Base-by-base conservation (phyloP, 495 filamentous ascomycete species). In the Xylaria intraflava region DNA sequence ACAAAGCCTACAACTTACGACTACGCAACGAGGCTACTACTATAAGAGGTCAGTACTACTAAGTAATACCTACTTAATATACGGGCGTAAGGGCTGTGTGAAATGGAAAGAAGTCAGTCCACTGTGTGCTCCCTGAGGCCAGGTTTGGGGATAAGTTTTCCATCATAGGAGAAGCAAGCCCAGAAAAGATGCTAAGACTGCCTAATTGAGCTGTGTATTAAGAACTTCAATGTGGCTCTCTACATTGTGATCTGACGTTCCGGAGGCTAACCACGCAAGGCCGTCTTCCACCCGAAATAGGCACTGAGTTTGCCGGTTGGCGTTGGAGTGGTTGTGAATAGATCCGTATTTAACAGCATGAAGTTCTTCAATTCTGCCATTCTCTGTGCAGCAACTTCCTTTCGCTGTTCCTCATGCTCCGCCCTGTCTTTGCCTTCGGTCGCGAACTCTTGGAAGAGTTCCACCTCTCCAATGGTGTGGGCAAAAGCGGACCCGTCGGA, bases 231-330 rank as follows among this genome's bases (percentile, higher is more conserved):
- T n/a, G n/a, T n/a, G n/a, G n/a, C n/a, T n/a, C n/a, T n/a, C n/a
- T n/a, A n/a, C n/a, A n/a, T n/a, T n/a, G n/a, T n/a, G 30, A 33
- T 12, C 12, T 6, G 11, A 11, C 12, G 23, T n/a, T 23, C 2
- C 5, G 2, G 17, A 9, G 2, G n/a, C 24, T 49, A 49, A 14
- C 19, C 20, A 22, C 24, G 27, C 19, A 17, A 31, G 12, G n/a
- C n/a, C n/a, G 36, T 30, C 23, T 19, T 56, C 57, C 57, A 60
- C 5, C 31, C 46, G 7, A 56, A 29, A 49, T 60, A 60, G 1
- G 53, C 57, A 1, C 43, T 31, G 41, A 60, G 57, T 38, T 60
- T 60, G 22, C 53, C 57, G 22, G 56, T 20, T 0, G 57, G 57
- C 4, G 27, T n/a, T 8, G 57, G 57, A 19, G 14, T 53, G 4